phyloP scores from a whole-genome alignment of 1,284 basidiomycete species.

The Puccinia brachypodii region DNA sequence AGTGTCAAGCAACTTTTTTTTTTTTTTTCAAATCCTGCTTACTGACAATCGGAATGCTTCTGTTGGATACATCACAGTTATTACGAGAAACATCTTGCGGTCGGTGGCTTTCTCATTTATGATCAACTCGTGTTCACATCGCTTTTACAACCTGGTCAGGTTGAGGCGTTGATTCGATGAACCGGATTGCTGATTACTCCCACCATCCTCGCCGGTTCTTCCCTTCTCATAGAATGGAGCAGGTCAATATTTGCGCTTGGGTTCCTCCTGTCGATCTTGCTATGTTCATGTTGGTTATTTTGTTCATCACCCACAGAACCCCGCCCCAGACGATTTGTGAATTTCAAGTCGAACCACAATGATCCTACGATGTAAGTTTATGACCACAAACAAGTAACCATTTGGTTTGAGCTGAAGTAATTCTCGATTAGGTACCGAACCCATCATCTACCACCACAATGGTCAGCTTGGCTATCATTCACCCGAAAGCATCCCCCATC shows the following conservation, averaged over 20 bases:
- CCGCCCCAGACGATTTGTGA: constrained; percentile 37
- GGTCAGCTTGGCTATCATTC: constrained; percentile 42
- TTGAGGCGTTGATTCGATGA: background rate
- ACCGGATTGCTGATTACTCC: background rate
- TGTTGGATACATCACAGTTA: background rate
- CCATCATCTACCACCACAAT: constrained; percentile 36
- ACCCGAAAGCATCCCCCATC: constrained; percentile 20
- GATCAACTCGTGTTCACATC: background rate
- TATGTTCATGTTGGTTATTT: background rate
- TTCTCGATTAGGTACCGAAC: constrained; percentile 38
- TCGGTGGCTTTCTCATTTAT: background rate
- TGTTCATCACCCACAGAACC: background rate
- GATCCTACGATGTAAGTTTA: constrained; percentile 26
- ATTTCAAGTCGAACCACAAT: constrained; percentile 20
- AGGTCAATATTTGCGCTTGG: background rate
- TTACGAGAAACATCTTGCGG: constrained; percentile 22
- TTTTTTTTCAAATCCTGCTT: background rate
- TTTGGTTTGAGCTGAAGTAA: background rate
- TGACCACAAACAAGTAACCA: background rate
- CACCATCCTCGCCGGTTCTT: background rate
- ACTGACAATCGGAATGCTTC: background rate
- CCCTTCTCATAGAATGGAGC: background rate
- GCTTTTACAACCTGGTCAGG: background rate
- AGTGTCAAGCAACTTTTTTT: background rate
- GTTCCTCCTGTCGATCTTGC: background rate